Conservation (phyloP, 371 early-diverging fungal genomes). For the Zopfochytrium polystomum region DNA sequence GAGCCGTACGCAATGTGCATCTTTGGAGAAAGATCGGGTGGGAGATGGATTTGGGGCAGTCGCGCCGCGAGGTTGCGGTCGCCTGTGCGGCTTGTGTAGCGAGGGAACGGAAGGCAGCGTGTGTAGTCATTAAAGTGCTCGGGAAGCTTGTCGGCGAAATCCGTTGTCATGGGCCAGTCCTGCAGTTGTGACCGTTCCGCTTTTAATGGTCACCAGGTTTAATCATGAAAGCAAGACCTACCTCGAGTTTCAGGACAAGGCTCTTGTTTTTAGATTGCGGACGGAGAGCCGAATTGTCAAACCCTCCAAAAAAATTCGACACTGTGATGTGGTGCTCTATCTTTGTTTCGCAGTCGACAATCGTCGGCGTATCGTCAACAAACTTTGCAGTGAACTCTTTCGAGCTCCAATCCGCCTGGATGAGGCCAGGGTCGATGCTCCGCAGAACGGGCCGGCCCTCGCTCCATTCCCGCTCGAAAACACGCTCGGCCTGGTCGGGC, state of each 20-base stretch:
- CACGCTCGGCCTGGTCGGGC: slow-evolving; percentile 16
- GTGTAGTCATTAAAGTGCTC: slow-evolving; percentile 48
- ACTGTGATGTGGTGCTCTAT: slow-evolving; percentile 21
- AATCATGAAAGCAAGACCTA: neutral
- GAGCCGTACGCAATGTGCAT: slow-evolving; percentile 75
- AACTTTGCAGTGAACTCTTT: slow-evolving; percentile 34
- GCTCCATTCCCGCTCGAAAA: slow-evolving; percentile 46
- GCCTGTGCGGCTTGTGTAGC: slow-evolving; percentile 59
- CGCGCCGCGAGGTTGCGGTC: too few species aligned
- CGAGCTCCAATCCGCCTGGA: slow-evolving; percentile 44
- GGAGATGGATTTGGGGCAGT: slow-evolving; percentile 47
- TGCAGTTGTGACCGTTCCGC: slow-evolving; percentile 20
- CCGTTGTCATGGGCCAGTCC: slow-evolving; percentile 67
- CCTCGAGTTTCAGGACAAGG: too few species aligned
- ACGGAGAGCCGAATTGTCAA: slow-evolving; percentile 16
- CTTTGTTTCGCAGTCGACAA: too few species aligned
- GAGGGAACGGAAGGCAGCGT: slow-evolving; percentile 57
- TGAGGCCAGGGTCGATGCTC: slow-evolving; percentile 31
- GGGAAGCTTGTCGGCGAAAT: too few species aligned
- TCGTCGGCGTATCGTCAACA: slow-evolving; percentile 38
- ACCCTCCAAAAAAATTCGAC: slow-evolving; percentile 47
- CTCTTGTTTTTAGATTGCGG: slow-evolving; percentile 20
- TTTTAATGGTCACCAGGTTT: neutral
- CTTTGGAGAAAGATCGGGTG: slow-evolving; percentile 72
- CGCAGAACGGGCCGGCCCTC: too few species aligned